Conservation (phyloP, 2,329 filamentous ascomycete species). For the Monilinia aucupariae region DNA sequence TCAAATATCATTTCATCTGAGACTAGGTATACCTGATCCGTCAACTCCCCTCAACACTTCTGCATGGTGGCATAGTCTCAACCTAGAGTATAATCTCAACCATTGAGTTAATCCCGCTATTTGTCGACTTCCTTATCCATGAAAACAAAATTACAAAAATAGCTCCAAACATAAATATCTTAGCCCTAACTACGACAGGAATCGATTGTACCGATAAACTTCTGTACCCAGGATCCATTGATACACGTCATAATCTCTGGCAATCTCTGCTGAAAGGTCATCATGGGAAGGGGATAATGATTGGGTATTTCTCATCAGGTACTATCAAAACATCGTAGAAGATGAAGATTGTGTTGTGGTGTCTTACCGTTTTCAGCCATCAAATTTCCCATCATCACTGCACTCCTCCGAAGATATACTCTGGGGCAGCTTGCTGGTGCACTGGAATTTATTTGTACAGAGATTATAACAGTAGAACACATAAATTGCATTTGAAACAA, state of each 20-base stretch:
- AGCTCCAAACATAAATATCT: neutral
- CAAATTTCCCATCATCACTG: neutral
- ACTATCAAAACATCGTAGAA: neutral
- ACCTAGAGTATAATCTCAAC: too few species aligned
- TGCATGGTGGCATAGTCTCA: too few species aligned
- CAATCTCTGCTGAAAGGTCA: neutral
- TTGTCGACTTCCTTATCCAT: too few species aligned
- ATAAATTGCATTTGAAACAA: neutral
- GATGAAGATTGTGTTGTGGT: neutral
- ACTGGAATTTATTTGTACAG: neutral
- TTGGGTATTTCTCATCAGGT: neutral
- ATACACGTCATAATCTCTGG: neutral
- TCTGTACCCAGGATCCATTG: neutral
- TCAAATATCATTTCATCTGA: too few species aligned
- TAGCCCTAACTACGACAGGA: neutral
- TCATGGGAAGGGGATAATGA: neutral
- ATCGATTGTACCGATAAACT: neutral
- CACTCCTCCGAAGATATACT: neutral
- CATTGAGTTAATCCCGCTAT: too few species aligned
- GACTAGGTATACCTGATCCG: too few species aligned
- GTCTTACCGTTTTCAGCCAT: neutral
- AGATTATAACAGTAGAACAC: neutral
- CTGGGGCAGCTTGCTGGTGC: neutral
- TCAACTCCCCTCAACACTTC: too few species aligned
- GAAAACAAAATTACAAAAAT: neutral